Base-by-base conservation (phyloP, 176 grass and related monocot genomes). In the Zizania latifolia region DNA sequence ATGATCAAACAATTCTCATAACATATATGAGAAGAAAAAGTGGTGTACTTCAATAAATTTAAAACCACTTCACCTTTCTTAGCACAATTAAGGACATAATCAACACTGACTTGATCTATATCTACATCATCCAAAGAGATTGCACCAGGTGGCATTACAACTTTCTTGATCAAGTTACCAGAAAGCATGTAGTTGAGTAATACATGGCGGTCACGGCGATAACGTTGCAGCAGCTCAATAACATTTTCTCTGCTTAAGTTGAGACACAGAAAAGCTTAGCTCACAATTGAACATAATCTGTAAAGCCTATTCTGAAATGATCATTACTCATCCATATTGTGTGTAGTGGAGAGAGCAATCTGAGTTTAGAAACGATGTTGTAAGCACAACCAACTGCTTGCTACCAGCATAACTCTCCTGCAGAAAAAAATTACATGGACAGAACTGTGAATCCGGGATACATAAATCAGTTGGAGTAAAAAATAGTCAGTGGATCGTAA, bases 81-180 rank as follows among this genome's bases (percentile, higher is more conserved):
- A 69, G 86, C 82, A 80, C 94, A 98, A 48, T 88, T 94, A 34
- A 98, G 91, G 35, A 94, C 89, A 55, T 92, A 98, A 86, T 98
- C 94, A 66, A 98, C 87, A 70, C 94, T 94, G 82, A 98, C 75
- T 89, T 98, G 94, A 81, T 94, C 91, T 63, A 98, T 88, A 75
- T 98, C 91, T 46, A 98, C 84, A 58, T 98, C 91, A 45, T 98
- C 94, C 67, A 98, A 85, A 79, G 94, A 94, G 71, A 87, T 81
- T 24, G 91, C 89, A 62, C 94, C 94, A 77, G 91, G 94, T 54
- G 94, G 89, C 91, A 98, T 93, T 65, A 94, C 84, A 85, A 98
- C 94, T 89, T 98, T 98, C 94, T 98, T 98, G 73, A 98, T 86
- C 79, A 98, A 86, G 68, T 87, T 92, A 54, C 94, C 86, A 56